Evolutionary conservation across 2,329 filamentous ascomycete genomes (phyloP).

Genomic region (Ascochyta clinopodiicola): DNA sequence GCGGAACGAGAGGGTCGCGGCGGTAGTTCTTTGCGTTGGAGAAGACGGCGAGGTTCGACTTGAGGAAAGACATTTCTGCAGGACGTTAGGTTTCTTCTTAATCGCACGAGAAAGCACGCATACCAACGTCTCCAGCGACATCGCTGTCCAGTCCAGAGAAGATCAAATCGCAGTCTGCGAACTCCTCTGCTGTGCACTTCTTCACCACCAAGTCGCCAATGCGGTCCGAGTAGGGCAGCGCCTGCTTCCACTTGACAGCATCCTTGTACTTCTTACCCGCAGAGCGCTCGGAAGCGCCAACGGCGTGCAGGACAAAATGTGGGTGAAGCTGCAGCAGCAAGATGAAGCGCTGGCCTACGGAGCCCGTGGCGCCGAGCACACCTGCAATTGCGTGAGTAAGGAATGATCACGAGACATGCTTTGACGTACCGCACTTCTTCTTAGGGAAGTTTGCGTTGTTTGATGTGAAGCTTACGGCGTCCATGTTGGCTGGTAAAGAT

Average conservation of each 20-base stretch:
- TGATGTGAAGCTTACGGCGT: constrained; percentile 53
- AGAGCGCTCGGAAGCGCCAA: constrained; percentile 87
- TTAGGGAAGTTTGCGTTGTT: constrained; percentile 53
- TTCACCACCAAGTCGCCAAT: constrained; percentile 83
- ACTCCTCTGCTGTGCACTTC: constrained; percentile 82
- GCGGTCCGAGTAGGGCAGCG: constrained; percentile 76
- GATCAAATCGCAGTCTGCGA: constrained; percentile 88
- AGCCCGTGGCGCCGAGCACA: constrained; percentile 90
- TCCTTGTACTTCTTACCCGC: constrained; percentile 94
- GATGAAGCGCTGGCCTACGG: constrained; percentile 94
- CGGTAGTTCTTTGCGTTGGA: constrained; percentile 99
- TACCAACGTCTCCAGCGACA: constrained; percentile 90
- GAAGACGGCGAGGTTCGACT: constrained; percentile 88
- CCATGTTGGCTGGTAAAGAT: constrained; percentile 45
- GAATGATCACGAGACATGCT: constrained; percentile 42
- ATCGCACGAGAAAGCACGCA: constrained; percentile 27
- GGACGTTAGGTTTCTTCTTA: background rate
- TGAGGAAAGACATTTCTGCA: constrained; percentile 83
- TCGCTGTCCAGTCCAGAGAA: constrained; percentile 93
- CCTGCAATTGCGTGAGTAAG: constrained; percentile 44
- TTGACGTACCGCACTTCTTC: constrained; percentile 59
- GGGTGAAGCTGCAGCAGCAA: constrained; percentile 89
- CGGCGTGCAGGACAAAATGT: constrained; percentile 81
- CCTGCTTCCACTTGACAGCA: constrained; percentile 95
- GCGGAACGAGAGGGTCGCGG: constrained; percentile 84